phyloP scores from a whole-genome alignment of 176 grass and related monocot species.

The Miscanthus lutarioriparius region DNA sequence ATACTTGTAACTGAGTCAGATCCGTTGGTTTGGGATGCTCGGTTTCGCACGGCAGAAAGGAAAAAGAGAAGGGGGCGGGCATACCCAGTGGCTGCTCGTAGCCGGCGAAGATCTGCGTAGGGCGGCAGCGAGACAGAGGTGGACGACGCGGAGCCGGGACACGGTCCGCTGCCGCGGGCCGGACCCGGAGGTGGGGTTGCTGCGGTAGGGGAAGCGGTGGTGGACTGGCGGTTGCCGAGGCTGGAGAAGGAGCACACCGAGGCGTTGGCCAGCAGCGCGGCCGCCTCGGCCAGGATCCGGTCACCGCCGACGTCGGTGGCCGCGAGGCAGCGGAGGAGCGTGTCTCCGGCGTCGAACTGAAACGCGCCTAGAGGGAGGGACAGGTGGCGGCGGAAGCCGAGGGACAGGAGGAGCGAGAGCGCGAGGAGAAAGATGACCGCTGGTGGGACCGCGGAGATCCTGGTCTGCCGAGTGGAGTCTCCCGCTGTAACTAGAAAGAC shows the following conservation, averaged over 20 bases:
- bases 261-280: slow-evolving; percentile 26
- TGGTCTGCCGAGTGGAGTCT: neutral
- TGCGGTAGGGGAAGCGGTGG: slow-evolving; percentile 13
- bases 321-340: slow-evolving; percentile 23
- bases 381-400: slow-evolving; percentile 32
- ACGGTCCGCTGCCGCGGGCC: slow-evolving; percentile 22
- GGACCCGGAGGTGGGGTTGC: neutral
- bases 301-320: neutral
- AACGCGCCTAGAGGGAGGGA: neutral
- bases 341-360: neutral
- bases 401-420: slow-evolving; percentile 14
- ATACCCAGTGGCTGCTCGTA: neutral
- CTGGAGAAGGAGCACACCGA: slow-evolving; percentile 33
- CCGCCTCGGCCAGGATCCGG: neutral
- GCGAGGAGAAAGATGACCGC: neutral
- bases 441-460: neutral
- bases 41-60: neutral
- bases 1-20: neutral
- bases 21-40: neutral
- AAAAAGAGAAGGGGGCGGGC: neutral
- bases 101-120: neutral
- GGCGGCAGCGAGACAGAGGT: neutral
- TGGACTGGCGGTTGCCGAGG: slow-evolving; percentile 26
- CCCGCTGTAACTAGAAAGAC: neutral
- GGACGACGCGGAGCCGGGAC: neutral